These are phyloP conservation scores for Xylariales sp. DNA, from an alignment of 2,329 filamentous ascomycete genomes.

Conservation along the genomic window DNA sequence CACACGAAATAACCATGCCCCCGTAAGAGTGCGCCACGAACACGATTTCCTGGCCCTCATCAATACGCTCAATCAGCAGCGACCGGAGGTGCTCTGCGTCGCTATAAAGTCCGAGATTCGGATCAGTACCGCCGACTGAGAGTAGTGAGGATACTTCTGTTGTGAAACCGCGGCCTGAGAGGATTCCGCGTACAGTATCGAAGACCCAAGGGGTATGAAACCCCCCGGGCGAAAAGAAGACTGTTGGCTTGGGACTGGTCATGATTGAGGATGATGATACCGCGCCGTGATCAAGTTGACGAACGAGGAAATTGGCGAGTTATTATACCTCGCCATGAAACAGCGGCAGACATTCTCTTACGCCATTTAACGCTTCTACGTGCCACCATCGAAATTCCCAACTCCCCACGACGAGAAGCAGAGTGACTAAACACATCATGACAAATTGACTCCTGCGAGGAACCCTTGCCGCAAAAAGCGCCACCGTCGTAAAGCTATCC, in stretches of 20 bases:
- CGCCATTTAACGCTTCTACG: not conserved
- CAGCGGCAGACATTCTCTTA: not conserved
- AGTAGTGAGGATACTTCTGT: conserved; percentile 12
- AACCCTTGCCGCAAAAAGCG: too few relatives aligned
- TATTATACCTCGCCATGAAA: not conserved
- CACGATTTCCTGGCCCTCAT: conserved; percentile 27
- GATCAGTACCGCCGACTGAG: conserved; percentile 18
- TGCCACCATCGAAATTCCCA: too few relatives aligned
- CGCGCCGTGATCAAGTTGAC: not conserved
- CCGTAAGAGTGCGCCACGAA: conserved; percentile 36
- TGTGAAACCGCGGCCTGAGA: conserved; percentile 24
- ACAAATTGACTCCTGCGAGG: too few relatives aligned
- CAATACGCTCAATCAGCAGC: conserved; percentile 2
- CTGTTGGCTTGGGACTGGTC: conserved; percentile 1
- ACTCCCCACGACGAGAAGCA: too few relatives aligned
- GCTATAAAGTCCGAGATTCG: conserved; percentile 17
- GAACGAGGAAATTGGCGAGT: not conserved
- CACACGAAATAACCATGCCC: conserved; percentile 27
- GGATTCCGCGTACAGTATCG: conserved; percentile 16
- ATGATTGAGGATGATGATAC: not conserved
- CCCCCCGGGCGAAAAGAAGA: conserved; percentile 27
- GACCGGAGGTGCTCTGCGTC: conserved; percentile 21
- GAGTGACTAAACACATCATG: too few relatives aligned
- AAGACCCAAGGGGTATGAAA: conserved; percentile 23
- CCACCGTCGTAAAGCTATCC: too few relatives aligned